Evolutionary conservation across 2,329 filamentous ascomycete genomes (phyloP).

Genomic region (Penicillium sp.): DNA sequence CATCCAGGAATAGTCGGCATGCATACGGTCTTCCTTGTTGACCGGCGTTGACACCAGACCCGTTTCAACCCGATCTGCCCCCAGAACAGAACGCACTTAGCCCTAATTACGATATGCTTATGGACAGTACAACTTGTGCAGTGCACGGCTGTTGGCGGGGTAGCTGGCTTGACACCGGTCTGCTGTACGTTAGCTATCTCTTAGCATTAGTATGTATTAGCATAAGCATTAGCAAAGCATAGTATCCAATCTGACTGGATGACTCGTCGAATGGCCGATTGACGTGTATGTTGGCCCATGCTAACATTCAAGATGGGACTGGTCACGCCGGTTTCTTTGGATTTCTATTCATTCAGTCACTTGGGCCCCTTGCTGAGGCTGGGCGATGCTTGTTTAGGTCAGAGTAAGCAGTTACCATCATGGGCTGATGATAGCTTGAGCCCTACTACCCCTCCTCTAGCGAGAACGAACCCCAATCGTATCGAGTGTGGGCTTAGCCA

Average conservation of each 20-base stretch:
- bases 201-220: background rate
- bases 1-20: background rate
- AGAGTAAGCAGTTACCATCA: background rate
- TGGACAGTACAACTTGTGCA: background rate
- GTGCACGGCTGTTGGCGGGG: background rate
- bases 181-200: background rate
- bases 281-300: background rate
- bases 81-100: background rate
- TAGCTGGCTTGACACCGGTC: background rate
- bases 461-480: background rate
- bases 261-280: background rate
- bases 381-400: background rate
- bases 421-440: background rate
- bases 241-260: too few relatives aligned
- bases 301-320: background rate
- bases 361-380: background rate
- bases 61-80: constrained; percentile 8
- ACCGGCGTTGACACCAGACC: background rate
- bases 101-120: background rate
- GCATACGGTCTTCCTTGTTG: background rate
- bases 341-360: background rate
- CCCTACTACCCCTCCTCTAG: background rate
- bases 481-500: background rate
- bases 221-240: too few relatives aligned
- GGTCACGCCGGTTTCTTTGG: too few relatives aligned